Evolutionary conservation across 768 basidiomycete genomes (phyloP).

Genomic region (Chlorophyllum brunneum): DNA sequence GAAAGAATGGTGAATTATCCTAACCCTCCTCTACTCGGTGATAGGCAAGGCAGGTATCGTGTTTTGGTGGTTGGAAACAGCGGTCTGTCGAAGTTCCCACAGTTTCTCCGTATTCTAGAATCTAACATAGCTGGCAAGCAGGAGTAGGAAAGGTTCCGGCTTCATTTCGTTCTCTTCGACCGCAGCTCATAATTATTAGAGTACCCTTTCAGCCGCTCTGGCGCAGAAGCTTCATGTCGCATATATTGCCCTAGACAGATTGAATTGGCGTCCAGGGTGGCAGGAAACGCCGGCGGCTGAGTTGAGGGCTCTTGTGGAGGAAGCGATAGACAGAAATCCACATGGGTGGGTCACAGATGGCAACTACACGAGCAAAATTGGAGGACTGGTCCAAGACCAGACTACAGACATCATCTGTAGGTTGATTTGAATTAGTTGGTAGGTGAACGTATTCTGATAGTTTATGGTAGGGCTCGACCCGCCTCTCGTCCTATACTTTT

Average conservation of each 20-base stretch:
- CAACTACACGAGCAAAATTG: conserved; percentile 29
- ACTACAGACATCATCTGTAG: conserved; percentile 54
- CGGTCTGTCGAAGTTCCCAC: conserved; percentile 29
- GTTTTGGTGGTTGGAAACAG: conserved; percentile 50
- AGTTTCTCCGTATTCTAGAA: neutral
- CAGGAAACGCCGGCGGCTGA: conserved; percentile 24
- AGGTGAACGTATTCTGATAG: neutral
- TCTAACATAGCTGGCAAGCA: conserved; percentile 5
- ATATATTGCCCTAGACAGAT: conserved; percentile 40
- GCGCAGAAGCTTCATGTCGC: conserved; percentile 41
- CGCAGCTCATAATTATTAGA: conserved; percentile 26
- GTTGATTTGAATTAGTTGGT: conserved; percentile 15
- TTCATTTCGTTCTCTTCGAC: neutral
- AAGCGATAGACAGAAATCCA: conserved; percentile 23
- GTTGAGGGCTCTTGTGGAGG: conserved; percentile 26
- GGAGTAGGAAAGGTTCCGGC: conserved; percentile 28
- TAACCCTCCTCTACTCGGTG: conserved; percentile 35
- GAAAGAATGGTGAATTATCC: neutral
- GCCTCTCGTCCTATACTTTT: conserved; percentile 56
- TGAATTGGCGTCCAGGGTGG: conserved; percentile 53
- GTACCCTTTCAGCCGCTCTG: conserved; percentile 43
- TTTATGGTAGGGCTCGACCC: conserved; percentile 60
- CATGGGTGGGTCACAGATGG: conserved; percentile 57
- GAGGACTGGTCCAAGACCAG: conserved; percentile 28
- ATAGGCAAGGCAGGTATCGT: conserved; percentile 41